phyloP scores from a whole-genome alignment of 31 red algal species.

The Porphyra umbilicalis region DNA sequence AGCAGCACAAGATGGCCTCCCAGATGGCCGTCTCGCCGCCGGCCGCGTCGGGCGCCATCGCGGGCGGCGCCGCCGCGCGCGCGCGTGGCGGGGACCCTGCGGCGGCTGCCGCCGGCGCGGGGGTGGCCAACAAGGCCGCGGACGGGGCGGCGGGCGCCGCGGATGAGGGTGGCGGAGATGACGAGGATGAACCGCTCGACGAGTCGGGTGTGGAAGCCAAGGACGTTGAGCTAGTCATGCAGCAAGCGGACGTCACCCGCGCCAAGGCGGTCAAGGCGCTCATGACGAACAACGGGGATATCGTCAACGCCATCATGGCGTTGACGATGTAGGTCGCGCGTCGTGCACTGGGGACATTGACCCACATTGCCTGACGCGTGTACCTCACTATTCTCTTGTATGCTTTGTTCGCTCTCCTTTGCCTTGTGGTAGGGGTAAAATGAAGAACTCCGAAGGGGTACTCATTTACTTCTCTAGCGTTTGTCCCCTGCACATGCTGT shows the following conservation, averaged over 20 bases:
- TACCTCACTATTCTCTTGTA: background rate
- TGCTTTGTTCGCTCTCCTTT: background rate
- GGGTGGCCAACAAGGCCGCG: background rate
- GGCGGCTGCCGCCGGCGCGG: background rate
- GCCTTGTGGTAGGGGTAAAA: background rate
- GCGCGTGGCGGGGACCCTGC: background rate
- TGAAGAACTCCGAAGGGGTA: background rate
- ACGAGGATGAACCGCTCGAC: conserved; percentile 74
- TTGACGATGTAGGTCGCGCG: conserved; percentile 45
- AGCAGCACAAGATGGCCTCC: conserved; percentile 74
- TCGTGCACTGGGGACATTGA: background rate
- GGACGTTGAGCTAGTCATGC: conserved; percentile 98
- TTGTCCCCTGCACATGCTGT: no score
- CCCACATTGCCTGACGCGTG: background rate
- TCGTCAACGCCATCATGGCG: conserved; percentile 98
- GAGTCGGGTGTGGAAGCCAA: conserved; percentile 77
- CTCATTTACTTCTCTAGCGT: no score
- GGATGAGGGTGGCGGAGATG: conserved; percentile 23
- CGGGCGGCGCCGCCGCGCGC: background rate
- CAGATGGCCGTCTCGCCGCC: conserved; percentile 7
- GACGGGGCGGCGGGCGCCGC: conserved; percentile 14
- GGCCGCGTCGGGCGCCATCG: background rate
- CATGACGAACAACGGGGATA: conserved; percentile 87
- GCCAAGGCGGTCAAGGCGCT: conserved; percentile 91
- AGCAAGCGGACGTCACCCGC: conserved; percentile 83